Conservation (phyloP, 805 yeast genomes). For the Starmerella geochares region DNA sequence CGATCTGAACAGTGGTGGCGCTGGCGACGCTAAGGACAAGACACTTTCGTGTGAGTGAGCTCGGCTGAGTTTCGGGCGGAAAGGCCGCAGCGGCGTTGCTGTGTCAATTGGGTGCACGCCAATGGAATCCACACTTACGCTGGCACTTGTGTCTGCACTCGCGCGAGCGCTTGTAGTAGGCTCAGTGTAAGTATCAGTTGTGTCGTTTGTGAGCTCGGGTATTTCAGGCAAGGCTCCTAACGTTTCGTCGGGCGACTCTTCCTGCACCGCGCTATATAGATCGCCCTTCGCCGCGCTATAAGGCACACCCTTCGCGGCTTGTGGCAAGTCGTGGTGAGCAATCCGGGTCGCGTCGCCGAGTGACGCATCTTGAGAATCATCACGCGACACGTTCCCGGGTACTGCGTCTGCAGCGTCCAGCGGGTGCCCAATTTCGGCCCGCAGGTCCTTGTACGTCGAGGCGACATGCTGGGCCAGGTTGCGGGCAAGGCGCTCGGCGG, state of each 20-base stretch:
- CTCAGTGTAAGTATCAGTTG: constrained; percentile 3
- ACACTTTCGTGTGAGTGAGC: constrained; percentile 24
- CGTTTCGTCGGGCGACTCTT: not conserved
- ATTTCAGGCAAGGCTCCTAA: not conserved
- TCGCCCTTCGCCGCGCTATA: no score
- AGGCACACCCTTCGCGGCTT: no score
- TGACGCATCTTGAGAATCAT: no score
- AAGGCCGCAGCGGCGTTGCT: constrained; percentile 11
- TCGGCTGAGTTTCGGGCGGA: constrained; percentile 13
- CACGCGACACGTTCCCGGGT: not conserved
- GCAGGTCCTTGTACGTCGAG: constrained; percentile 8
- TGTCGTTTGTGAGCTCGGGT: constrained; percentile 5
- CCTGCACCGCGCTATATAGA: no score
- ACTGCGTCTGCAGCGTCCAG: not conserved
- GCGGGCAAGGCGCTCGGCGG: constrained; percentile 13
- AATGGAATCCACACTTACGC: not conserved
- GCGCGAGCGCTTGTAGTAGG: not conserved
- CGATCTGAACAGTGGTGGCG: constrained; percentile 3
- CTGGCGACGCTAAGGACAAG: constrained; percentile 15
- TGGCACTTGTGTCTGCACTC: not conserved
- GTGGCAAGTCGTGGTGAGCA: no score
- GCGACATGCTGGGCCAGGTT: constrained; percentile 13
- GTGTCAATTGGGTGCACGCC: constrained; percentile 1
- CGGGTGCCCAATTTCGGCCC: constrained; percentile 2
- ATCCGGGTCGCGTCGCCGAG: no score